Conservation (phyloP, 495 filamentous ascomycete genomes). For the Bacidia gigantensis region DNA sequence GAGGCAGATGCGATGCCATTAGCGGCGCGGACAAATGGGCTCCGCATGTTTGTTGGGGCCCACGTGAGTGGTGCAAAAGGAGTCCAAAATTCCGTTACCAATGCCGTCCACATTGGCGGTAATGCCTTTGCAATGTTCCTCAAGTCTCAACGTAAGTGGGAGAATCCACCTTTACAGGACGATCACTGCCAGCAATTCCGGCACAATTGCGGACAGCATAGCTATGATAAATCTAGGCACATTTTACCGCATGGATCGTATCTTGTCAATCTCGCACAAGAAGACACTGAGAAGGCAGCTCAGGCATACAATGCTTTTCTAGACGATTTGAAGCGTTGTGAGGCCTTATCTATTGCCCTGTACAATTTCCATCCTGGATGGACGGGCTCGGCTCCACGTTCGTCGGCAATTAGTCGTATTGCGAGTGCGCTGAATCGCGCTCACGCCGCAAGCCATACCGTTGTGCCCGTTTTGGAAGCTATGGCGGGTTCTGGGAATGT, state of each 20-base stretch:
- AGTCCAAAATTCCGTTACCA: constrained; percentile 29
- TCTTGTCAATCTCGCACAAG: constrained; percentile 85
- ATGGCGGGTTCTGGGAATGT: constrained; percentile 87
- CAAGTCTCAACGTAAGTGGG: constrained; percentile 92
- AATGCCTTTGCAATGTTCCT: constrained; percentile 92
- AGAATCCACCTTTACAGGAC: constrained; percentile 59
- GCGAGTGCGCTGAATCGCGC: constrained; percentile 67
- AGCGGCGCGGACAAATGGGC: constrained; percentile 47
- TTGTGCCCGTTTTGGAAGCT: constrained; percentile 79
- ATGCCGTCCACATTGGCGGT: constrained; percentile 24
- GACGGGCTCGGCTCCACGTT: constrained; percentile 48
- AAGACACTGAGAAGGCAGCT: constrained; percentile 61
- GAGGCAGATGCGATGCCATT: constrained; percentile 46
- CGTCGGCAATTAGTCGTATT: constrained; percentile 61
- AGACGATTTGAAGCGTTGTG: constrained; percentile 80
- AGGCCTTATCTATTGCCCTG: constrained; percentile 70
- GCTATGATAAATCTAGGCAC: constrained; percentile 56
- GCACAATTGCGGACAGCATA: constrained; percentile 48
- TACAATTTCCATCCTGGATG: constrained; percentile 98
- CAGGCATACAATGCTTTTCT: constrained; percentile 79
- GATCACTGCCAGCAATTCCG: constrained; percentile 55
- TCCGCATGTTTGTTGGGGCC: constrained; percentile 79
- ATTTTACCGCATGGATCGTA: constrained; percentile 90
- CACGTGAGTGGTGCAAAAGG: constrained; percentile 85
- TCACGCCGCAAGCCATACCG: constrained; percentile 56